Conservation (phyloP, 805 yeast genomes). For the Saccharomycopsis babjevae region DNA sequence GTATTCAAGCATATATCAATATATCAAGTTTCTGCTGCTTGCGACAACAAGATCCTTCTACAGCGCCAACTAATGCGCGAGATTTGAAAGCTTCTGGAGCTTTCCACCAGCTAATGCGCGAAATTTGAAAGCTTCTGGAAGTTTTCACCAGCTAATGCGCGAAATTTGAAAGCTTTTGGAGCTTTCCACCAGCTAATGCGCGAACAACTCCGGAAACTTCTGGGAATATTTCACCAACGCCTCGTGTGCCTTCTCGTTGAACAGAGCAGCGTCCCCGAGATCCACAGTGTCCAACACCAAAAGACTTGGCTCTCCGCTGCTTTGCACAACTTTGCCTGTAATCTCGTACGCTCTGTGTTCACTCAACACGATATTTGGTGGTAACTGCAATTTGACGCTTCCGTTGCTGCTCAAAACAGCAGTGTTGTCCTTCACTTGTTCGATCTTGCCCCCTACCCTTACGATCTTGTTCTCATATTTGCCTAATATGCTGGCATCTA, state of each 20-base stretch:
- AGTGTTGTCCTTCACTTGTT: conserved; percentile 1
- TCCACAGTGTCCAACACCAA: conserved; percentile 9
- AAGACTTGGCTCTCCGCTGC: conserved; percentile 2
- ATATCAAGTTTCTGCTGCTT: no score
- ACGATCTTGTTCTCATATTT: conserved; percentile 6
- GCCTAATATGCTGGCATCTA: conserved; percentile 8
- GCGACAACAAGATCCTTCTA: no score
- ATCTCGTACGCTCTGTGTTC: conserved; percentile 14
- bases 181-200: background rate
- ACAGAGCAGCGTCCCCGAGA: conserved; percentile 1
- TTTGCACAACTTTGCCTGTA: conserved; percentile 10
- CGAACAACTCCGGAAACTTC: conserved; percentile 16
- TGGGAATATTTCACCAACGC: conserved; percentile 15
- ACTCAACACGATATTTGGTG: conserved; percentile 8
- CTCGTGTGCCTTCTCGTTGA: conserved; percentile 15
- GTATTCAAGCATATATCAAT: no score
- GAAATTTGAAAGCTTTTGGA: no score
- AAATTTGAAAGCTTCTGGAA: conserved; percentile 15
- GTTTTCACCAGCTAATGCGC: conserved; percentile 17
- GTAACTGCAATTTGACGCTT: conserved; percentile 5
- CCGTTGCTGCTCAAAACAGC: conserved; percentile 12
- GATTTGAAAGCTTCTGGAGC: no score
- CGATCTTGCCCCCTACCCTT: conserved; percentile 13
- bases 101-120: background rate
- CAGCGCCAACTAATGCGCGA: no score